Base-by-base conservation (phyloP, 1,139 yeast genomes). In the Yamadazyma songkhlaensis region DNA sequence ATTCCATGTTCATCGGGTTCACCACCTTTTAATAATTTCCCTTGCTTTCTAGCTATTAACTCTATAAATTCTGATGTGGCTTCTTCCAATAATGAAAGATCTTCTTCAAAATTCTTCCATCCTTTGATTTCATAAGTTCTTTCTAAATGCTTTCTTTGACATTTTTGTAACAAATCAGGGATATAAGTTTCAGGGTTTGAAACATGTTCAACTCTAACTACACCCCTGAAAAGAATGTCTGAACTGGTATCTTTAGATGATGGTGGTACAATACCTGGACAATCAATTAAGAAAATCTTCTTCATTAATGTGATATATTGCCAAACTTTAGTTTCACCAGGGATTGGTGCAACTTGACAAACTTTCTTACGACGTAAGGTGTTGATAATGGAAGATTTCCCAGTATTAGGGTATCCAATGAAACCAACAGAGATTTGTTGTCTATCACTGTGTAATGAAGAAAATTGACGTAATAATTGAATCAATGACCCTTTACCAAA, bases 261-360 rank as follows among this genome's bases (percentile, higher is more conserved):
- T 25, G 98, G 98, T 7, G 98, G 98, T 6, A 94, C 98, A 57
- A 92, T 90, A 64, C 98, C 98, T 3, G 98, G 98, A 71, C 98
- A 92, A 65, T 92, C 98, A 55, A 92, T 92, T 53, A 92, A 72
- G 54, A 89, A 92, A 38, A 92, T 92, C 51, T 90, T 78, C 72
- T 90, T 89, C 97, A 92, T 92, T 55, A 92, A 73, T 2, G 98
- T 90, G 54, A 92, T 89, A 67, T 92, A 92, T 70, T 92, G 98
- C 98, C 98, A 92, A 31, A 92, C 97, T 64, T 92, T 92, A 32
- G 98, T 92, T 60, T 92, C 98, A 59, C 98, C 98, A 23, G 98
- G 98, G 53, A 92, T 89, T 34, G 98, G 98, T 2, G 98, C 98
- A 35, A 92, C 97, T 34, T 78, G 83, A 67, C 98, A 94, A 32